These are phyloP conservation scores for Rasamsonia emersonii DNA, from an alignment of 2,329 filamentous ascomycete species.

Conservation along the genomic window DNA sequence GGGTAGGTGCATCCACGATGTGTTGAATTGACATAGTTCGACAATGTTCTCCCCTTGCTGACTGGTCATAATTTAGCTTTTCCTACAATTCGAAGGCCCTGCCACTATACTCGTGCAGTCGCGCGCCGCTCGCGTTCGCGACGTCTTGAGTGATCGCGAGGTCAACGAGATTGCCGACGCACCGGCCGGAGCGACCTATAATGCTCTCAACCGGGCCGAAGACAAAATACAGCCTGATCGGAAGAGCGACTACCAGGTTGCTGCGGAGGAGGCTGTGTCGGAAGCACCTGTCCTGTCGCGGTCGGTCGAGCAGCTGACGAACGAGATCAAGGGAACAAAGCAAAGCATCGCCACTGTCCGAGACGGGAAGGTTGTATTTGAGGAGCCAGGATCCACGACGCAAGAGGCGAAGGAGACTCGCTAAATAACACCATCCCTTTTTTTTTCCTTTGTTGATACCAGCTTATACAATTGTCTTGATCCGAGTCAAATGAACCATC, in stretches of 20 bases:
- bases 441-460: no score
- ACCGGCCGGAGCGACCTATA: conserved; percentile 60
- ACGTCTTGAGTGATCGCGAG: conserved; percentile 67
- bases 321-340: conserved; percentile 19
- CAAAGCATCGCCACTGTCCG: conserved; percentile 46
- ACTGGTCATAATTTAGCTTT: conserved; percentile 46
- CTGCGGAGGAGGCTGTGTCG: conserved; percentile 15
- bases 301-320: conserved; percentile 17
- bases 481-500: no score
- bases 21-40: neutral
- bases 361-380: conserved; percentile 60
- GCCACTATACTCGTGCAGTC: conserved; percentile 81
- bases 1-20: conserved; percentile 39
- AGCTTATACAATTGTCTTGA: no score
- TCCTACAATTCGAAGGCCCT: conserved; percentile 82
- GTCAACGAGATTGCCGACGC: conserved; percentile 85
- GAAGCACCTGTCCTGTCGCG: conserved; percentile 18
- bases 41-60: neutral
- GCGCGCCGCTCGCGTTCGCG: conserved; percentile 67
- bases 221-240: conserved; percentile 7
- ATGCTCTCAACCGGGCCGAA: conserved; percentile 40
- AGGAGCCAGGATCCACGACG: conserved; percentile 32
- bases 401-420: no score
- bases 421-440: no score
- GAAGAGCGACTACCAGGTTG: conserved; percentile 13